Evolutionary conservation across 306 rosid species (phyloP).

Genomic region (Inga oerstediana): DNA sequence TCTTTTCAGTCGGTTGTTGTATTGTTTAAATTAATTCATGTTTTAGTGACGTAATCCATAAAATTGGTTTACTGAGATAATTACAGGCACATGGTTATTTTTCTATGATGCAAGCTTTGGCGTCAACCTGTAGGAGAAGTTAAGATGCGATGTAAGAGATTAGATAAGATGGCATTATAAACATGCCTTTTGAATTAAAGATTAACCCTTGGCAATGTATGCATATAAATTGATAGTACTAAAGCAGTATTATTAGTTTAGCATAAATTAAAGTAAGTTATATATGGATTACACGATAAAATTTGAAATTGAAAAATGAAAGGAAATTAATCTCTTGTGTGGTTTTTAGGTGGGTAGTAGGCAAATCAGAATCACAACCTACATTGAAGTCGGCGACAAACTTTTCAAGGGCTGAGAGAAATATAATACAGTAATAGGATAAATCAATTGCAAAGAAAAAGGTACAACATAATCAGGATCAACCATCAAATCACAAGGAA

Average conservation of each 20-base stretch:
- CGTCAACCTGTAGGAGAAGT: background rate
- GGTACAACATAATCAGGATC: constrained; percentile 17
- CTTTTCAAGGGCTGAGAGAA: background rate
- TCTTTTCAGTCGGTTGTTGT: background rate
- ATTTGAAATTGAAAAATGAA: background rate
- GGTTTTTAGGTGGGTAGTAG: background rate
- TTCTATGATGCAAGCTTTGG: background rate
- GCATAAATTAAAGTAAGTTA: background rate
- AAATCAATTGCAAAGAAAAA: background rate
- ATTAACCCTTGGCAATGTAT: too few species aligned
- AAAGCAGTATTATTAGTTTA: background rate
- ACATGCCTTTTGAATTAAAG: too few species aligned
- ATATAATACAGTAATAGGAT: background rate
- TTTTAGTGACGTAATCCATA: background rate
- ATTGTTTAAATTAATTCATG: background rate
- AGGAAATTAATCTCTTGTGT: background rate
- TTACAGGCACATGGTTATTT: background rate
- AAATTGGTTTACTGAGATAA: background rate
- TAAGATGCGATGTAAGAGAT: background rate
- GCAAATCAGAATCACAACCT: background rate
- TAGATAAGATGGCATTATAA: too few species aligned
- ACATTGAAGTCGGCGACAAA: constrained; percentile 11
- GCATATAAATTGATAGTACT: background rate
- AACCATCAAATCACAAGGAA: constrained; percentile 2
- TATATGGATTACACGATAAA: background rate